Percentiles rank a stretch among this genome's conserved stretches.
Evolutionary conservation across 2,329 filamentous ascomycete species (phyloP).

Genomic region (Beauveria pseudobassiana): DNA sequence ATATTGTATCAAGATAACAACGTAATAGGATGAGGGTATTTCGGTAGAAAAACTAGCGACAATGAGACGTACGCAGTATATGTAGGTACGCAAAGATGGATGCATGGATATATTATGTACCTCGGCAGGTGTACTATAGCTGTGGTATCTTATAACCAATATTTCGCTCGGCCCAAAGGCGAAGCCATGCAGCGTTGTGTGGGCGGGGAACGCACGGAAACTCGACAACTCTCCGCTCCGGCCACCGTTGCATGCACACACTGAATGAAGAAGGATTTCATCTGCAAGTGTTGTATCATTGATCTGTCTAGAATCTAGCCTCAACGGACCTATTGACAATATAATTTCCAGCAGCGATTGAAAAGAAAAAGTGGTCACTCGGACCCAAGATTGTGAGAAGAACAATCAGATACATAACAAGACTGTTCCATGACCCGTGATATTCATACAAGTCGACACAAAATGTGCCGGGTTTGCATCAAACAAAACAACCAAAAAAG

Average conservation of each 20-base stretch:
- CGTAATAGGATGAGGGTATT: not conserved
- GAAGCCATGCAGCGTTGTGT: not conserved
- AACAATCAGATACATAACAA: not conserved
- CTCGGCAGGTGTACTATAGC: not conserved
- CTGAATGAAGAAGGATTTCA: not conserved
- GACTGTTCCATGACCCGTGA: not conserved
- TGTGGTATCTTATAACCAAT: too few species aligned
- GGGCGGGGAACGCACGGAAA: not conserved
- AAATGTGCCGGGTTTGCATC: not conserved
- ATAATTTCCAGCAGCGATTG: not conserved
- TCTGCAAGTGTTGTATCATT: not conserved
- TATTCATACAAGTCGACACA: not conserved
- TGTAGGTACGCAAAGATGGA: not conserved
- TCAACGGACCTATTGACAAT: not conserved
- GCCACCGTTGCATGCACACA: not conserved
- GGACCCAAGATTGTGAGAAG: not conserved
- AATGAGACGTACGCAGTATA: not conserved
- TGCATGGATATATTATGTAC: not conserved
- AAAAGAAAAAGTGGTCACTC: not conserved
- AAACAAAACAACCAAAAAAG: not conserved
- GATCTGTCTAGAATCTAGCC: slow-evolving; percentile 5
- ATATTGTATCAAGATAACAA: too few species aligned
- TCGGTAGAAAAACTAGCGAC: not conserved
- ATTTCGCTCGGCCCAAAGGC: not conserved
- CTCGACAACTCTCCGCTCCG: too few species aligned